Conservation (phyloP, 352 stramenopile species). For the Globisporangium cylindrosporum region DNA sequence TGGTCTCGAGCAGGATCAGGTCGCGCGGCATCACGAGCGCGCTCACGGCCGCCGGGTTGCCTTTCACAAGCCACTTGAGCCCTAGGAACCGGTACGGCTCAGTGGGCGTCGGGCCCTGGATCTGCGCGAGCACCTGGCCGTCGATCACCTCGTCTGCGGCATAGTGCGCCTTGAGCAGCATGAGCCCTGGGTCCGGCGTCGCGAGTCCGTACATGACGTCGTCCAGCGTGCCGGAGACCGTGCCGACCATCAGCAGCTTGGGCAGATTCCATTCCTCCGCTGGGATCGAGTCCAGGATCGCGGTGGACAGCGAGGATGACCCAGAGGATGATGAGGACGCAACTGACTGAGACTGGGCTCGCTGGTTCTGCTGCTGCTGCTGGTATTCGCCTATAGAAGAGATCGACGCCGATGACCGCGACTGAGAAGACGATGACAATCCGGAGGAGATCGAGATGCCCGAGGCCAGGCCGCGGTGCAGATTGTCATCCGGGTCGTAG, state of each 20-base stretch:
- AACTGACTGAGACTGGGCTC: neutral
- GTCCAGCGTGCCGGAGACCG: constrained; percentile 40
- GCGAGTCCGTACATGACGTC: constrained; percentile 51
- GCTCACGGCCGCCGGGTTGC: constrained; percentile 15
- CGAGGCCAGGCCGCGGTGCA: neutral
- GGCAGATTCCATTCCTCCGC: constrained; percentile 4
- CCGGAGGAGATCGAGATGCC: neutral
- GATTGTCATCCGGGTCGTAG: neutral
- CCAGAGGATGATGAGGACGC: neutral
- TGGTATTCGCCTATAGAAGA: neutral
- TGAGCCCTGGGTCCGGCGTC: constrained; percentile 30
- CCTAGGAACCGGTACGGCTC: constrained; percentile 46
- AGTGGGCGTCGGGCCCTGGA: constrained; percentile 25
- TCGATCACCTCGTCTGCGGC: constrained; percentile 37
- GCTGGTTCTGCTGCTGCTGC: neutral
- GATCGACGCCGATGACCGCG: neutral
- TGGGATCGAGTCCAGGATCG: neutral
- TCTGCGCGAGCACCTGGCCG: constrained; percentile 33
- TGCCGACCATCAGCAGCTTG: constrained; percentile 40
- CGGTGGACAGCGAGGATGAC: neutral
- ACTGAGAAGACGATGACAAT: neutral
- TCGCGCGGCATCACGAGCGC: constrained; percentile 38
- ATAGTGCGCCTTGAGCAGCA: constrained; percentile 34
- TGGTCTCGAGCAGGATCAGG: constrained; percentile 54
- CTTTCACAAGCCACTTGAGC: constrained; percentile 37